Base-by-base conservation (phyloP, 208 protist species). In the Angomonas deanei region DNA sequence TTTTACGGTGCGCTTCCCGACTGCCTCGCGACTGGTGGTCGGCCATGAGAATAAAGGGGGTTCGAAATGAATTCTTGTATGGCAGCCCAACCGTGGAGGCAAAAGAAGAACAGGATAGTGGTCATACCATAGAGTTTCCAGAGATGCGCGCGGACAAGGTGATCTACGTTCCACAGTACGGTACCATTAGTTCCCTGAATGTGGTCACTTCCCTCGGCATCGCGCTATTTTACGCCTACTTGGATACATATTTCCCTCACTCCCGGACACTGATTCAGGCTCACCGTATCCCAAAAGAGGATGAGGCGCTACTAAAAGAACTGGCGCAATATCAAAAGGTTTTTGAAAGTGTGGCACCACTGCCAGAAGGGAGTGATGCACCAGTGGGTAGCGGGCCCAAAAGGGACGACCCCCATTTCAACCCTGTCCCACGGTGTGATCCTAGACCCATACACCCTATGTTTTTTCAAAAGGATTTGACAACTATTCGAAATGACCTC, bases 141-240 rank as follows among this genome's bases (percentile, higher is more conserved):
- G 11, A 17, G 2, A 57, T 64, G 39, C 13, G 8, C 1, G 64
- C 64, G 1, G 57, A 78, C 11, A 15, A 15, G 6, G 85, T 96
- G 26, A 31, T 96, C 10, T 96, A 93, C 61, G 61, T 96, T 28
- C 91, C 91, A 15, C 91, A 96, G 69, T 93, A 91, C 64, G 91
- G 91, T 64, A 93, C 87, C 11, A 96, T 90, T 34, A 93, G 86
- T 65, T 96, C 91, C 2, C 73, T 96, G 32, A 96, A 96, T 59
- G 87, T 93, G 0, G 91, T 94, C 36, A 90, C 87, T 8, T 88
- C 85, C 0, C 66, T 92, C n/a, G 91, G 87, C 6, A 89, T 96
- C 49, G 82, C 77, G 0, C 66, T 94, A 2, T 95, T 95, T 61
- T 92, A 92, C 71, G 78, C 76, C 34, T 77, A 74, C 42, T 33